Evolutionary conservation across 2,329 filamentous ascomycete genomes (phyloP).

Genomic region (Cladosporium cucumerinum): DNA sequence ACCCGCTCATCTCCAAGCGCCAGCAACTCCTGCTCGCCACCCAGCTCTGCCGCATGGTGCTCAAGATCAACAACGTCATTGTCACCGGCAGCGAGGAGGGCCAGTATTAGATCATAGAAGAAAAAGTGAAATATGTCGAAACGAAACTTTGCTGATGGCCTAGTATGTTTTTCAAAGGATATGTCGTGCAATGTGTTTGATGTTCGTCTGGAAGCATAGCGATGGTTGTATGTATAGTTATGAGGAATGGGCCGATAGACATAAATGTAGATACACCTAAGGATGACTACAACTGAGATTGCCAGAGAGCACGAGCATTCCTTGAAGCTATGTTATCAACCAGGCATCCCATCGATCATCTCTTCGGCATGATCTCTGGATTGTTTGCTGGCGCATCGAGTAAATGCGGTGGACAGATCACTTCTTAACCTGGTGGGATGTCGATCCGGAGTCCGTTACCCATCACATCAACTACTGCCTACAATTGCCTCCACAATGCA

Average conservation of each 20-base stretch:
- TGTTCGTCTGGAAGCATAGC: background rate
- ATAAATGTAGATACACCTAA: background rate
- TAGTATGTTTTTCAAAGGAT: background rate
- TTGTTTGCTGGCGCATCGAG: background rate
- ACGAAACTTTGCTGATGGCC: background rate
- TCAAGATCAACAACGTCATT: conserved; percentile 96
- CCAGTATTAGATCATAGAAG: conserved; percentile 60
- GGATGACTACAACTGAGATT: background rate
- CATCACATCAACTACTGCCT: background rate
- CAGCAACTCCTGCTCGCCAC: conserved; percentile 95
- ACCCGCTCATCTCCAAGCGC: conserved; percentile 95
- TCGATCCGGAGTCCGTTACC: background rate
- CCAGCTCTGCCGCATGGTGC: conserved; percentile 95
- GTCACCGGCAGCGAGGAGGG: conserved; percentile 82
- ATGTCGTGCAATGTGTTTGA: background rate
- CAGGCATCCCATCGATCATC: background rate
- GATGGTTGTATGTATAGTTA: background rate
- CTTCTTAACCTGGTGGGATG: background rate
- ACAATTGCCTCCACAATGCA: background rate
- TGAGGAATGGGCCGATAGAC: background rate
- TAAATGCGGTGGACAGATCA: background rate
- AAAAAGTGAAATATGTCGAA: conserved; percentile 6
- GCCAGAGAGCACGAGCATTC: background rate
- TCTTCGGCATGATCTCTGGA: background rate
- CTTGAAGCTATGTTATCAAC: background rate